These are phyloP conservation scores for Carex scoparia DNA, from an alignment of 176 grass and related monocot genomes.

Conservation along the genomic window DNA sequence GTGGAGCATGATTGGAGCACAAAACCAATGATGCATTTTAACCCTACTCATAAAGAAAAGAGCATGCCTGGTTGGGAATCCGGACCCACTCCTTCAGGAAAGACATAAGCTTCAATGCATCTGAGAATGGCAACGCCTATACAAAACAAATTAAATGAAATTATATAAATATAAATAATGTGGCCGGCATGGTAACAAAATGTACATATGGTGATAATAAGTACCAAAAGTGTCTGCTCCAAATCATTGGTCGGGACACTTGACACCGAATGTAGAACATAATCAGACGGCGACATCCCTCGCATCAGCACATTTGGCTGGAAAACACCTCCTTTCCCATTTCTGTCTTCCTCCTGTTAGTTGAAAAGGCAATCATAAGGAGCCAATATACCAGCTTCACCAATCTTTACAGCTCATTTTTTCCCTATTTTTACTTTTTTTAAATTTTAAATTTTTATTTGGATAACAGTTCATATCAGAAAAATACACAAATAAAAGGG, in stretches of 20 bases:
- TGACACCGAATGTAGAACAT: conserved; percentile 73
- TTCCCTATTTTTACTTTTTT: background rate
- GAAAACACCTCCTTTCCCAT: conserved; percentile 45
- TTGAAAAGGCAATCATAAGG: background rate
- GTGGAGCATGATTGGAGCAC: no score
- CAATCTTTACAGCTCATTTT: background rate
- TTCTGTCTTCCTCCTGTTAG: conserved; percentile 65
- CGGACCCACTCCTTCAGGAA: conserved; percentile 87
- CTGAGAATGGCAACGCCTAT: conserved; percentile 90
- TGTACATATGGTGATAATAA: conserved; percentile 12
- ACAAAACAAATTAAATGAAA: conserved; percentile 10
- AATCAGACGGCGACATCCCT: conserved; percentile 75
- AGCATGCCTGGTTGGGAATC: conserved; percentile 63
- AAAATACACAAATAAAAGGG: background rate
- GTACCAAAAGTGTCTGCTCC: conserved; percentile 78
- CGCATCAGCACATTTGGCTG: conserved; percentile 75
- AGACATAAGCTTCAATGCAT: conserved; percentile 86
- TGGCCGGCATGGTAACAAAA: background rate
- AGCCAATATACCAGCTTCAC: background rate
- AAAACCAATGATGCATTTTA: no score
- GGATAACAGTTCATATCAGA: background rate
- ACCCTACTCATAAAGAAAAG: background rate
- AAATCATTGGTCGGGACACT: conserved; percentile 72
- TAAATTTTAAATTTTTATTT: background rate
- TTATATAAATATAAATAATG: conserved; percentile 18